Conservation (phyloP, 2,329 filamentous ascomycete species). For the Pseudogymnoascus sp. region DNA sequence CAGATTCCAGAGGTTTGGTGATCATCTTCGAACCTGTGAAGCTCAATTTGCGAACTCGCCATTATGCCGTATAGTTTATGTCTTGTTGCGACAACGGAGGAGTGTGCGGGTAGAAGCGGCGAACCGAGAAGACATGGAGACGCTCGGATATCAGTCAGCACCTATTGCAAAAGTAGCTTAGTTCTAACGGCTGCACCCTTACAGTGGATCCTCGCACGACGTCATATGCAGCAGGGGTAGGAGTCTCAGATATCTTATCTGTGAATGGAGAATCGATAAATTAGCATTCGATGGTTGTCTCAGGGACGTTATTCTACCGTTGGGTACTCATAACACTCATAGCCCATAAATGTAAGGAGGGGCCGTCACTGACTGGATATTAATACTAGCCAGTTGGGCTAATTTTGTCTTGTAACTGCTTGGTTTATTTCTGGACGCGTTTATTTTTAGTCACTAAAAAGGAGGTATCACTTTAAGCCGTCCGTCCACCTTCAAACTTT, state of each 20-base stretch:
- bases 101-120: conserved; percentile 1
- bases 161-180: background rate
- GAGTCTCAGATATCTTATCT: background rate
- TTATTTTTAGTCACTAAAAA: background rate
- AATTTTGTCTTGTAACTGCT: background rate
- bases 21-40: background rate
- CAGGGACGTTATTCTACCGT: no score
- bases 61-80: background rate
- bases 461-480: no score
- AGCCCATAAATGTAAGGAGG: background rate
- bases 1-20: conserved; percentile 1
- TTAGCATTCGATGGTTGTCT: background rate
- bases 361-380: background rate
- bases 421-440: background rate
- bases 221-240: background rate
- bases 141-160: background rate
- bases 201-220: background rate
- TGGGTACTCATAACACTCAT: background rate
- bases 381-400: background rate
- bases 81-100: conserved; percentile 3
- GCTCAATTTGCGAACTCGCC: conserved; percentile 5
- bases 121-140: background rate
- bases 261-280: no score
- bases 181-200: background rate
- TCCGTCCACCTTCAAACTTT: background rate